A percentile compares a stretch with the other conserved stretches of the same genome.
phyloP scores from a whole-genome alignment of 2,329 filamentous ascomycete genomes.

The Balansia obtecta region DNA sequence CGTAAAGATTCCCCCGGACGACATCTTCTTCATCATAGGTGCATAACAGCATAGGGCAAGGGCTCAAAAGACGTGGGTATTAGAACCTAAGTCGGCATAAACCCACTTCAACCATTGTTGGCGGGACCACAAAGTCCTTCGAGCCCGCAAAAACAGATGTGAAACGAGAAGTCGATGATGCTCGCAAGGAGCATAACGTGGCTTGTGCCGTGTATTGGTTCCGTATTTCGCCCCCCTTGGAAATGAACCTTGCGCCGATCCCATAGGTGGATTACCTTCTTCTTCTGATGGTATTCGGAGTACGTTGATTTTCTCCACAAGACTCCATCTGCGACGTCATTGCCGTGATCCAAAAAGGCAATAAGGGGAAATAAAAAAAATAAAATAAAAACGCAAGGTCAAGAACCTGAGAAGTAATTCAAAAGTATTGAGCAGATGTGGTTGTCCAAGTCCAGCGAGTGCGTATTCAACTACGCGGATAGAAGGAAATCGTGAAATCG shows the following conservation, averaged over 20 bases:
- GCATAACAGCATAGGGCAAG: neutral
- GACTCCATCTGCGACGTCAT: neutral
- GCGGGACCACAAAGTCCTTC: neutral
- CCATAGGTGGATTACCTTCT: neutral
- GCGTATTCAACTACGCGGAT: neutral
- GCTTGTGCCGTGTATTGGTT: neutral
- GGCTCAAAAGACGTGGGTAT: neutral
- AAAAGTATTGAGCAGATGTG: neutral
- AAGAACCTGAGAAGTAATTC: neutral
- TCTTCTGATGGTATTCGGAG: neutral
- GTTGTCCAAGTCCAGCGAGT: neutral
- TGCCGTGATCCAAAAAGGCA: neutral
- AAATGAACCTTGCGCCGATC: slow-evolving; percentile 1
- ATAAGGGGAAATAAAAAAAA: no score
- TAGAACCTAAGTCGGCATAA: neutral
- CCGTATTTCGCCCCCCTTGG: neutral
- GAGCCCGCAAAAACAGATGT: neutral
- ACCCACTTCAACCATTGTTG: neutral
- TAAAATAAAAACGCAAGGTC: neutral
- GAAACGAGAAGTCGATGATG: neutral
- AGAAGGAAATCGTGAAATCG: neutral
- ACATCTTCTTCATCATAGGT: neutral
- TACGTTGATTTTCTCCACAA: neutral
- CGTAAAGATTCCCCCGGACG: no score
- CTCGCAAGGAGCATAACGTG: neutral